These are phyloP conservation scores for Argentina anserina DNA, from an alignment of 306 rosid species.

Conservation along the genomic window DNA sequence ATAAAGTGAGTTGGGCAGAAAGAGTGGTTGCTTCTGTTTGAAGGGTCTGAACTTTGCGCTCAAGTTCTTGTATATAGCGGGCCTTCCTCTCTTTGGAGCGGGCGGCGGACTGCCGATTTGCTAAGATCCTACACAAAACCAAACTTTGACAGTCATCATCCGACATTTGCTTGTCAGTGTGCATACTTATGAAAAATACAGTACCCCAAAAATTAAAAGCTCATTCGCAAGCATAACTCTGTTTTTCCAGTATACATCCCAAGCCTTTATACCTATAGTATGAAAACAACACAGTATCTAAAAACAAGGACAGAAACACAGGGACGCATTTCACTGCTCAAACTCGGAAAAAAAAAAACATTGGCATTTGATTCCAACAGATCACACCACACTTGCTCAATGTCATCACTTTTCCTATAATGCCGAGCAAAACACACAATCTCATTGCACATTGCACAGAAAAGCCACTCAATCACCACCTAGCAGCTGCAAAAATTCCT, in stretches of 20 bases:
- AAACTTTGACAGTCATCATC: conserved; percentile 10
- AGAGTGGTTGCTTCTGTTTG: conserved; percentile 99
- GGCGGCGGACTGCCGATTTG: conserved; percentile 98
- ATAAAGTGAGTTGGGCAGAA: conserved; percentile 92
- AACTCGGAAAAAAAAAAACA: neutral
- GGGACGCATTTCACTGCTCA: neutral
- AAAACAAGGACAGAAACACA: neutral
- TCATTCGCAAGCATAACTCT: neutral
- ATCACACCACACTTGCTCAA: neutral
- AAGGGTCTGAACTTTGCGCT: conserved; percentile 97
- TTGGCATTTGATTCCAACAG: neutral
- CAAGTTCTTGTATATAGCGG: conserved; percentile 92
- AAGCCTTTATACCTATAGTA: neutral
- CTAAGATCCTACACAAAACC: conserved; percentile 64
- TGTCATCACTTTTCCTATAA: neutral
- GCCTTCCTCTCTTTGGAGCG: conserved; percentile 99
- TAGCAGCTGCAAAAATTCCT: no score
- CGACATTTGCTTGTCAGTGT: neutral
- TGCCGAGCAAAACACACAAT: neutral
- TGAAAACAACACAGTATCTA: neutral
- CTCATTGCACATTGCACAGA: neutral
- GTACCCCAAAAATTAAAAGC: neutral
- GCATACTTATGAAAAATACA: neutral
- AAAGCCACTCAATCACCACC: neutral
- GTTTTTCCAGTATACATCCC: neutral